Evolutionary conservation across 371 early-diverging fungal species (phyloP).

Genomic region (Choanephora cucurbitarum): DNA sequence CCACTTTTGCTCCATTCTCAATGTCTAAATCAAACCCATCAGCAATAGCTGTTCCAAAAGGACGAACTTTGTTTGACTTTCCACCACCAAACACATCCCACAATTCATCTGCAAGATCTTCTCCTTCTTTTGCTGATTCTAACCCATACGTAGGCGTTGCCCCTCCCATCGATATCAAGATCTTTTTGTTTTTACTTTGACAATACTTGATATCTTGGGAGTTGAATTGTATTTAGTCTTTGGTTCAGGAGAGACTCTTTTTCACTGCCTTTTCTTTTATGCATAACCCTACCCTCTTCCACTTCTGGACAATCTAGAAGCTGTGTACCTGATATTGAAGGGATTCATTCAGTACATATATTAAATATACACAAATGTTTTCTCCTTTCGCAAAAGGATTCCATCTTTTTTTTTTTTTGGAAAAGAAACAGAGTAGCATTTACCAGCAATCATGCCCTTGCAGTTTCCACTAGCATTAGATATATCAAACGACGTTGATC

Average conservation of each 20-base stretch:
- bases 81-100: slow-evolving; percentile 69
- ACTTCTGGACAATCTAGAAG: slow-evolving; percentile 65
- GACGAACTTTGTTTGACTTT: slow-evolving; percentile 32
- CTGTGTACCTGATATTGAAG: slow-evolving; percentile 45
- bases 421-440: neutral
- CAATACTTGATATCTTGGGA: slow-evolving; percentile 55
- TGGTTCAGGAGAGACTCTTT: neutral
- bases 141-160: slow-evolving; percentile 65
- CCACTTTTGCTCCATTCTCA: slow-evolving; percentile 58
- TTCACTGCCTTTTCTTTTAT: neutral
- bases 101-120: slow-evolving; percentile 56
- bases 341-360: slow-evolving; percentile 49
- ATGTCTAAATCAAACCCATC: slow-evolving; percentile 78
- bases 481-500: slow-evolving; percentile 25
- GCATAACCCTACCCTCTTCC: slow-evolving; percentile 31
- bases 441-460: slow-evolving; percentile 22
- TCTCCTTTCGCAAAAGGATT: too few relatives aligned
- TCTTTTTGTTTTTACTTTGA: slow-evolving; percentile 51
- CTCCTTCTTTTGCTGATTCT: slow-evolving; percentile 43
- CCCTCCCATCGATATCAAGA: slow-evolving; percentile 63
- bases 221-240: too few relatives aligned
- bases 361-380: neutral
- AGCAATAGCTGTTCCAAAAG: slow-evolving; percentile 64
- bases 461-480: slow-evolving; percentile 24
- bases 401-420: neutral